Evolutionary conservation across 2,329 filamentous ascomycete genomes (phyloP).

Genomic region (Talaromyces amestolkiae): DNA sequence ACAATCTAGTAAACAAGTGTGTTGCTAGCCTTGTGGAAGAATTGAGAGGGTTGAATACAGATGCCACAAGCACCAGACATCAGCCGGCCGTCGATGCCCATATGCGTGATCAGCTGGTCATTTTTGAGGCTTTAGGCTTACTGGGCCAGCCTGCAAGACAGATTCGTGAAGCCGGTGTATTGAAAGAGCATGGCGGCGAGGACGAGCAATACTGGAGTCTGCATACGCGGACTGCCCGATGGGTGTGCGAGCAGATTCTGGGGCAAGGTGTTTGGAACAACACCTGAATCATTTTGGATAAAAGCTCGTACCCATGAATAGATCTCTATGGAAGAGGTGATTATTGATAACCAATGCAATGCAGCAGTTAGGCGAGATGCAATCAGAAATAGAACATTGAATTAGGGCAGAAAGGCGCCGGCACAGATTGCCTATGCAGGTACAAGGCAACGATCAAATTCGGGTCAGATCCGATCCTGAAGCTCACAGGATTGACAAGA

Average conservation of each 20-base stretch:
- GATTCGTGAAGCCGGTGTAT: constrained; percentile 7
- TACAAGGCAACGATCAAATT: background rate
- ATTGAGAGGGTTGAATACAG: constrained; percentile 29
- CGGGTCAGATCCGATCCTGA: background rate
- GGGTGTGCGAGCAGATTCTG: constrained; percentile 44
- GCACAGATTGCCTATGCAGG: background rate
- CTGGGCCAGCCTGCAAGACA: constrained; percentile 24
- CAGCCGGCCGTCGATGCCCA: constrained; percentile 53
- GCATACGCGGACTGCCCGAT: constrained; percentile 45
- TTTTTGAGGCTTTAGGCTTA: constrained; percentile 57
- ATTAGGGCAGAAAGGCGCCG: background rate
- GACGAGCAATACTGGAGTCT: constrained; percentile 37
- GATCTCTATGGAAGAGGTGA: background rate
- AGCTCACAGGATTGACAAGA: background rate
- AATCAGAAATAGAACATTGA: background rate
- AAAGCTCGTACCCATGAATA: background rate
- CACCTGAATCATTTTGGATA: background rate
- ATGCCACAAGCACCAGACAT: background rate
- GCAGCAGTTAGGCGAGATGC: background rate
- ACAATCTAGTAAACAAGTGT: constrained; percentile 44
- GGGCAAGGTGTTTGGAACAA: constrained; percentile 19
- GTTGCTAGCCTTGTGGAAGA: constrained; percentile 47
- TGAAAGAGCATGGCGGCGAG: constrained; percentile 18
- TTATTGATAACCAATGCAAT: background rate
- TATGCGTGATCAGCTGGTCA: constrained; percentile 58